phyloP scores from a whole-genome alignment of 345 rosid species.

The Linum tenue region DNA sequence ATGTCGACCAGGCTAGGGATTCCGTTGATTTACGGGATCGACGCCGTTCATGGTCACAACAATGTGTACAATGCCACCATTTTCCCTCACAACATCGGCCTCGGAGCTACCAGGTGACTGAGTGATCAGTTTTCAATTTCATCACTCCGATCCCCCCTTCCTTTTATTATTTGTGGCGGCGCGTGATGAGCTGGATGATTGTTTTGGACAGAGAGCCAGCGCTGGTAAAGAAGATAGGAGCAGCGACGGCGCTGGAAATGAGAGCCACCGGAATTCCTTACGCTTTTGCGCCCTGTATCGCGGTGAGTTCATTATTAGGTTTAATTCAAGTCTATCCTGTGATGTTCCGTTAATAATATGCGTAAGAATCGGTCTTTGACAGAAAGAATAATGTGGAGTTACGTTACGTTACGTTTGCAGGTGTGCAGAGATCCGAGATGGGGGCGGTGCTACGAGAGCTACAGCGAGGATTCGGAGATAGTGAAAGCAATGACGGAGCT shows the following conservation, averaged over 20 bases:
- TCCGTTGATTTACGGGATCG: constrained; percentile 80
- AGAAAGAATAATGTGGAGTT: neutral
- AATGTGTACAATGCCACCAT: constrained; percentile 74
- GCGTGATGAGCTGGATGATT: neutral
- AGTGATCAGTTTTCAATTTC: constrained; percentile 1
- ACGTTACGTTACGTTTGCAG: constrained; percentile 24
- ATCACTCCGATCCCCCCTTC: neutral
- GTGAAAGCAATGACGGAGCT: constrained; percentile 69
- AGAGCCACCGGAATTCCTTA: constrained; percentile 78
- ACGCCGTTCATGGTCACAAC: constrained; percentile 80
- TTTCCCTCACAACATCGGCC: constrained; percentile 80
- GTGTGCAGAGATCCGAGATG: constrained; percentile 97
- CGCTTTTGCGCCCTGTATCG: constrained; percentile 80
- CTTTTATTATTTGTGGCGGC: neutral
- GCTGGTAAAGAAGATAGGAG: constrained; percentile 73
- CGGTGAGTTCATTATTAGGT: constrained; percentile 35
- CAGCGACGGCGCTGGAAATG: constrained; percentile 84
- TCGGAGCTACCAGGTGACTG: constrained; percentile 84
- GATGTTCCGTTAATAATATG: neutral
- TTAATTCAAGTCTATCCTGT: too few relatives aligned
- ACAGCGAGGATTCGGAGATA: constrained; percentile 63
- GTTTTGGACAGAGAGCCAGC: constrained; percentile 52
- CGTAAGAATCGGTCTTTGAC: neutral
- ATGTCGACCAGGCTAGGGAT: constrained; percentile 67
- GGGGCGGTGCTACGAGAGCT: constrained; percentile 96